Conservation (phyloP, 805 yeast species). For the Saturnispora gosingensis region DNA sequence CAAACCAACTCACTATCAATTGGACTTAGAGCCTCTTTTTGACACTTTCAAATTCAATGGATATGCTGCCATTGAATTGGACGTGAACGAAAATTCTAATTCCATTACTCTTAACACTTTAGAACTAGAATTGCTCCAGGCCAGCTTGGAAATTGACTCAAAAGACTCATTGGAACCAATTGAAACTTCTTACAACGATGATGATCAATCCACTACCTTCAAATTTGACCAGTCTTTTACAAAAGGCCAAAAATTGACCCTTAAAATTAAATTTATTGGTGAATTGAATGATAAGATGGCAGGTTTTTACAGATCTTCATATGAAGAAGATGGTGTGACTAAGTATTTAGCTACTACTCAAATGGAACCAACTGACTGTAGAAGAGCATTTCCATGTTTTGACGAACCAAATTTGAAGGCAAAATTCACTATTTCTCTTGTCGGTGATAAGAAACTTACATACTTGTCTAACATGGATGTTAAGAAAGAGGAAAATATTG, state of each 20-base stretch:
- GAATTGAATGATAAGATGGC: conserved; percentile 46
- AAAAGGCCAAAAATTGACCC: conserved; percentile 25
- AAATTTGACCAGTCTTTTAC: conserved; percentile 35
- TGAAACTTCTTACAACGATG: conserved; percentile 30
- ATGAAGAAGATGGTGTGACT: conserved; percentile 34
- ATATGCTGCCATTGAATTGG: conserved; percentile 41
- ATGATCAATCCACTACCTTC: conserved; percentile 58
- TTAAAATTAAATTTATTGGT: conserved; percentile 34
- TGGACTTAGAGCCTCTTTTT: conserved; percentile 35
- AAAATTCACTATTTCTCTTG: conserved; percentile 39
- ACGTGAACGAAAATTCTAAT: conserved; percentile 36
- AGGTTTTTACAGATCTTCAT: conserved; percentile 46
- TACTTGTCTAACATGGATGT: conserved; percentile 44
- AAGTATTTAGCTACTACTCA: conserved; percentile 47
- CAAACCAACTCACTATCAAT: conserved; percentile 66
- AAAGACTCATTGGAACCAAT: conserved; percentile 18
- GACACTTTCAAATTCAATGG: conserved; percentile 42
- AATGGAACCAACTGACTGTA: conserved; percentile 53
- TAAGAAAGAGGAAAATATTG: conserved; percentile 16
- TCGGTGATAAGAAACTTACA: conserved; percentile 29
- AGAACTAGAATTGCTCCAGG: conserved; percentile 22
- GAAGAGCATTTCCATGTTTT: conserved; percentile 50
- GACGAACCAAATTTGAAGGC: conserved; percentile 54
- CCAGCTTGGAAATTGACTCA: conserved; percentile 11
- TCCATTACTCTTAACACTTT: conserved; percentile 37